Evolutionary conservation across 192 early-diverging fungal genomes (phyloP), one percentile per base, ranked within the genome.

Genomic region (Entomortierella chlamydospora): DNA sequence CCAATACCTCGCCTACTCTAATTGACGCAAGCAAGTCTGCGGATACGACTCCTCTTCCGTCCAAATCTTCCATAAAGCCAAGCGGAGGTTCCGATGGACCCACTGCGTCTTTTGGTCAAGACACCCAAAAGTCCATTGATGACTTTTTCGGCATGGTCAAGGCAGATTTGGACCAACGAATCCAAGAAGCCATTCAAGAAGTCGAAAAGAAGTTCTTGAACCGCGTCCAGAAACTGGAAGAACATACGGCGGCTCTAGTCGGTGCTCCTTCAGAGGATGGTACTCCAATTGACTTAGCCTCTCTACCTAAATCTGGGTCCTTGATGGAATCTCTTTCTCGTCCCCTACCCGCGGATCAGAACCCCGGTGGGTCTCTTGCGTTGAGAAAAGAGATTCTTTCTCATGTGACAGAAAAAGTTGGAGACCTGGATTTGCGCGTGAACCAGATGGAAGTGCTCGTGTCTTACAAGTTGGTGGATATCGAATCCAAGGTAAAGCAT

Each of bases 101-200:
- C 7, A 51, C 56, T 4, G 76, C 33, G 0, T 60, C 76, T 9
- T 79, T 79, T 42, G 68, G 76, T 30, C 68, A 70, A 7, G 76
- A 79, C 28, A 79, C 76, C 12, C 76, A 79, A 61, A 79, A 66
- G 52, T 79, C 76, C 7, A 79, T 79, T 29, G 76, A 79, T 28
- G 68, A 79, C 39, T 79, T 79, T 70, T 79, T 79, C 30, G 68
- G 76, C 23, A 79, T 79, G 68, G 76, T 79, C 47, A 79, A 79
- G 63, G 64, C 68, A 2, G 76, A 79, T 29, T 52, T 79, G 4
- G 76, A 79, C 57, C 70, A 79, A 42, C 68, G 76, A 18, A 79
- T 79, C 43, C 76, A 79, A 66, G 67, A 79, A 39, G 76, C 76
- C 1, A 79, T 79, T 29, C 76, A 70, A 54, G 76, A 79, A 51